Conservation (phyloP, 768 basidiomycete species). For the Thelephora aurantiotincta region DNA sequence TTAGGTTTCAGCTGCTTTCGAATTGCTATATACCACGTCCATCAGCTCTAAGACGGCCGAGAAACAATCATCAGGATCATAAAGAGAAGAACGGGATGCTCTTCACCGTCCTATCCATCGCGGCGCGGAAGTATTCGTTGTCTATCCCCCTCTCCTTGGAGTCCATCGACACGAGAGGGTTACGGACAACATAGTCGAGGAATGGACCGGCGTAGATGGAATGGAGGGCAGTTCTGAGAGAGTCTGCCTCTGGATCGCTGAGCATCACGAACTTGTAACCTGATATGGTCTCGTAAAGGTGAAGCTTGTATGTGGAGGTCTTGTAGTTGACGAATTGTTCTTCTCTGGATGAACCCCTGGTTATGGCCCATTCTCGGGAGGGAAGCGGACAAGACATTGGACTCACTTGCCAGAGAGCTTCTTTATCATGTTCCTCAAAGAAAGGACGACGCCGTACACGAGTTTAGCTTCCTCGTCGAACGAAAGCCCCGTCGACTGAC, state of each 20-base stretch:
- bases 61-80: conserved; percentile 7
- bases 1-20: conserved; percentile 2
- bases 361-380: neutral
- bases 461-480: conserved; percentile 98
- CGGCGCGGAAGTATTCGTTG: conserved; percentile 80
- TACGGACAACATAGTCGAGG: conserved; percentile 85
- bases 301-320: conserved; percentile 87
- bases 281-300: conserved; percentile 82
- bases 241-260: conserved; percentile 75
- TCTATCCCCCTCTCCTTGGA: conserved; percentile 77
- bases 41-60: neutral
- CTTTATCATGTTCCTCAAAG: conserved; percentile 87
- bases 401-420: conserved; percentile 77
- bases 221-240: conserved; percentile 67
- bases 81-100: conserved; percentile 31
- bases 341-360: conserved; percentile 35
- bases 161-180: conserved; percentile 78
- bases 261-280: conserved; percentile 95
- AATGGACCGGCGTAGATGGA: conserved; percentile 91
- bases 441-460: conserved; percentile 90
- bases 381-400: neutral
- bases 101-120: conserved; percentile 62
- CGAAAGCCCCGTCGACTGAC: conserved; percentile 42
- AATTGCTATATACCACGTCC: neutral
- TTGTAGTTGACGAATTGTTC: conserved; percentile 85